Evolutionary conservation across 176 grass and related monocot species (phyloP).

Genomic region (Avena sativa): DNA sequence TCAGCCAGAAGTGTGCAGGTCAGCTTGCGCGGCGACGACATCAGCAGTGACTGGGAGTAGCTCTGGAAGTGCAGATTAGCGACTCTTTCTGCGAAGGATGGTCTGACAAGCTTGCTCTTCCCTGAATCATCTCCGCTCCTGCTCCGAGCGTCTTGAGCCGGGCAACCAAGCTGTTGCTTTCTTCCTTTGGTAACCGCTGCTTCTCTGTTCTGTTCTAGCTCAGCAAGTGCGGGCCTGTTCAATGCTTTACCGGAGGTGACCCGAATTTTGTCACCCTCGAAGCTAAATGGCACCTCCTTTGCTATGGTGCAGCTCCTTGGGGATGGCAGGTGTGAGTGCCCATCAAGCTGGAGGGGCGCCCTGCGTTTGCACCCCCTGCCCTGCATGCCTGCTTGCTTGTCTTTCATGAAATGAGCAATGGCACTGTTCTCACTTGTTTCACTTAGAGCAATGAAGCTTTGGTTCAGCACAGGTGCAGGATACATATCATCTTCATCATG

Average conservation of each 20-base stretch:
- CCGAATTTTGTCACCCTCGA: slow-evolving; percentile 30
- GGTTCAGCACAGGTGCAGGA: slow-evolving; percentile 36
- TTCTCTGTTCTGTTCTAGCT: slow-evolving; percentile 40
- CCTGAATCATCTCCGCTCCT: slow-evolving; percentile 44
- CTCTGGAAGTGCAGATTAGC: slow-evolving; percentile 8
- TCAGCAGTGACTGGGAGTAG: slow-evolving; percentile 25
- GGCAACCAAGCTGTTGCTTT: slow-evolving; percentile 9
- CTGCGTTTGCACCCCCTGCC: slow-evolving; percentile 43
- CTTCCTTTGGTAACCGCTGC: slow-evolving; percentile 21
- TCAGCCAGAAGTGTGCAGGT: slow-evolving; percentile 22
- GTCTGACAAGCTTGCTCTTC: slow-evolving; percentile 36
- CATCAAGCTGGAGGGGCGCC: slow-evolving; percentile 35
- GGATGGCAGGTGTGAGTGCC: slow-evolving; percentile 3
- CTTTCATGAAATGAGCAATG: slow-evolving; percentile 42
- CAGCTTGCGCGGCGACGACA: slow-evolving; percentile 35
- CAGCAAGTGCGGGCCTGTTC: slow-evolving; percentile 32
- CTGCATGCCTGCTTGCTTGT: slow-evolving; percentile 39
- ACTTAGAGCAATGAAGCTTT: slow-evolving; percentile 35
- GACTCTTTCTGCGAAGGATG: slow-evolving; percentile 41
- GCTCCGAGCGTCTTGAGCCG: not conserved
- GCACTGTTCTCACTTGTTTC: slow-evolving; percentile 41
- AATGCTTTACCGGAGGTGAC: slow-evolving; percentile 37
- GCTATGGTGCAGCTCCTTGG: slow-evolving; percentile 18
- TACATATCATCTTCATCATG: slow-evolving; percentile 25
- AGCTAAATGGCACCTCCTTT: slow-evolving; percentile 44